These are phyloP conservation scores for Aspergillus glaucus DNA, from an alignment of 2,329 filamentous ascomycete species.

Conservation along the genomic window DNA sequence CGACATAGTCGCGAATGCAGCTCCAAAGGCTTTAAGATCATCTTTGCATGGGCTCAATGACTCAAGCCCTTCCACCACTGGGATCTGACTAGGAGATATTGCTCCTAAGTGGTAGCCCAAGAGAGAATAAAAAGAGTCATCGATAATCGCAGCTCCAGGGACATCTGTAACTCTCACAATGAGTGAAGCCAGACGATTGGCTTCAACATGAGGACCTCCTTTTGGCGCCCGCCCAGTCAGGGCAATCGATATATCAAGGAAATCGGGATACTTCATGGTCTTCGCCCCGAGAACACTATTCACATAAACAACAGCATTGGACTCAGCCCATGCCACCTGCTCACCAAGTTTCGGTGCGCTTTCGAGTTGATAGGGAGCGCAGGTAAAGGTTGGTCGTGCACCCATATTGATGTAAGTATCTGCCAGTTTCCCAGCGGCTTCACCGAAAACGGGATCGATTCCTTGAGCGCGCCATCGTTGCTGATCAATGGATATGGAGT, in stretches of 20 bases:
- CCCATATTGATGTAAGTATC: slow-evolving; percentile 38
- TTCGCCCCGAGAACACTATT: slow-evolving; percentile 43
- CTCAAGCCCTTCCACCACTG: slow-evolving; percentile 33
- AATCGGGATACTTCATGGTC: slow-evolving; percentile 44
- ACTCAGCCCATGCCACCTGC: slow-evolving; percentile 41
- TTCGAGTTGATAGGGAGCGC: slow-evolving; percentile 39
- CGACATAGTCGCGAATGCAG: slow-evolving; percentile 40
- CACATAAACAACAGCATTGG: slow-evolving; percentile 42
- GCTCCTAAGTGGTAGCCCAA: slow-evolving; percentile 35
- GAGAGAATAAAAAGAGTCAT: slow-evolving; percentile 36
- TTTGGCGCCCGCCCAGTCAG: slow-evolving; percentile 34
- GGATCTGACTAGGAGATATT: slow-evolving; percentile 25
- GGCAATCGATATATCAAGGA: slow-evolving; percentile 40
- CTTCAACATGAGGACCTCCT: slow-evolving; percentile 22
- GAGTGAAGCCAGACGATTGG: slow-evolving; percentile 11
- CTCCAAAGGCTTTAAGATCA: slow-evolving; percentile 41
- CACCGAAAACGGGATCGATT: slow-evolving; percentile 23
- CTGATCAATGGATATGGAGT: slow-evolving; percentile 41
- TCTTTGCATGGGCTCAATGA: slow-evolving; percentile 12
- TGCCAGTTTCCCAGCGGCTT: slow-evolving; percentile 29
- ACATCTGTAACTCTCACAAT: not conserved
- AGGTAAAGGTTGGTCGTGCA: slow-evolving; percentile 38
- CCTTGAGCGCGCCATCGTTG: slow-evolving; percentile 35
- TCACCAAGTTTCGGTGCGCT: slow-evolving; percentile 31
- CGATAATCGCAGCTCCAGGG: slow-evolving; percentile 3